phyloP scores from a whole-genome alignment of 176 grass and related monocot species.

The Cenchrus americanus region DNA sequence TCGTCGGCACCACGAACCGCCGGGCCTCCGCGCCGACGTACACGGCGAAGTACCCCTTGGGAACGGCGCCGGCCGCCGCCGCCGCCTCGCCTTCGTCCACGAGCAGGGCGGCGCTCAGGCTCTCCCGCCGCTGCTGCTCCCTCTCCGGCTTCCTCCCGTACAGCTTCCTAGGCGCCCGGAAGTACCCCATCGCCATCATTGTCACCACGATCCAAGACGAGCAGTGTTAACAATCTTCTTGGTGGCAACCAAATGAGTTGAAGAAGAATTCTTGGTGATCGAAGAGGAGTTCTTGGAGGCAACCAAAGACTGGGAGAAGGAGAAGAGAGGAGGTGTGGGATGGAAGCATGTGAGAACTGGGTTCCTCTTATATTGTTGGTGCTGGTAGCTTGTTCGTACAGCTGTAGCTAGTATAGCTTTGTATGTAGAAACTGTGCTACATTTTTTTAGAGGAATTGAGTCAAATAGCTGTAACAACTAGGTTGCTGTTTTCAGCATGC shows the following conservation, averaged over 20 bases:
- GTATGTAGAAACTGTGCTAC: not conserved
- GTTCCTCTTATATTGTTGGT: not conserved
- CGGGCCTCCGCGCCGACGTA: conserved; percentile 57
- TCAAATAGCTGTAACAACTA: conserved; percentile 2
- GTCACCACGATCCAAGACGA: not conserved
- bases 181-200: not conserved
- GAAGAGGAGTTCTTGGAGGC: not conserved
- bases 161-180: not conserved
- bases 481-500: not conserved
- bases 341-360: not conserved
- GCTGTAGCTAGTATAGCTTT: conserved; percentile 17
- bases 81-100: conserved; percentile 3
- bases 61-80: conserved; percentile 21
- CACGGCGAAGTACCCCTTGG: conserved; percentile 65
- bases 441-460: not conserved
- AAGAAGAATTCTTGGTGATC: not conserved
- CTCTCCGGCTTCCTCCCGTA: conserved; percentile 18
- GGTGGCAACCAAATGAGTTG: not conserved
- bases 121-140: not conserved
- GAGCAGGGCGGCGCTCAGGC: not conserved
- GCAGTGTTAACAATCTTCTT: not conserved
- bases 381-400: not conserved
- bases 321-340: not conserved
- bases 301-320: not conserved
- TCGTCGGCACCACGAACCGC: conserved; percentile 60